phyloP scores from a whole-genome alignment of 768 basidiomycete species.

The Daedaleopsis sinensis region DNA sequence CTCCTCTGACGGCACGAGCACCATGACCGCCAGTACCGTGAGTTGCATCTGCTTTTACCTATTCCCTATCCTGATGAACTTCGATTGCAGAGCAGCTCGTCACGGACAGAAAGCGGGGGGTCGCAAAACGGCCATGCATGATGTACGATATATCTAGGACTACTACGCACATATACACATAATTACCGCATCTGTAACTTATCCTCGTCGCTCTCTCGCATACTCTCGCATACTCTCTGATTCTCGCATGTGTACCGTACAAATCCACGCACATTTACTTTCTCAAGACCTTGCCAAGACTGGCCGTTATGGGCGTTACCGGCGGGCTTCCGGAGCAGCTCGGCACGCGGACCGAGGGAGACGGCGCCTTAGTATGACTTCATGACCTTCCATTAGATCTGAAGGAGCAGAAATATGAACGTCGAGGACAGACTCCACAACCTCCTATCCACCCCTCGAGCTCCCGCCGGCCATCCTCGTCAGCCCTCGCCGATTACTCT shows the following conservation, averaged over 20 bases:
- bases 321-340: too few species aligned
- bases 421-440: not conserved
- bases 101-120: slow-evolving; percentile 9
- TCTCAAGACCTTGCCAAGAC: too few species aligned
- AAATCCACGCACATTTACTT: too few species aligned
- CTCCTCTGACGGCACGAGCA: slow-evolving; percentile 14
- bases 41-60: not conserved
- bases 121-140: slow-evolving; percentile 6
- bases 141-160: slow-evolving; percentile 9
- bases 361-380: not conserved
- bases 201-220: not conserved
- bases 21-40: slow-evolving; percentile 7
- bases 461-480: not conserved
- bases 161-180: not conserved
- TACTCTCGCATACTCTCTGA: not conserved
- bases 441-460: slow-evolving; percentile 9
- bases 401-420: too few species aligned
- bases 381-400: not conserved
- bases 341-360: too few species aligned
- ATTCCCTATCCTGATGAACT: not conserved
- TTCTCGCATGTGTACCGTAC: too few species aligned
- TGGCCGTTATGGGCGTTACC: too few species aligned
- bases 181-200: not conserved
- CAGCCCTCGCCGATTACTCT: slow-evolving; percentile 3
- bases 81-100: slow-evolving; percentile 7